These are phyloP conservation scores for Zygosaccharomyces sapae DNA, from an alignment of 1,139 yeast species.

Conservation along the genomic window DNA sequence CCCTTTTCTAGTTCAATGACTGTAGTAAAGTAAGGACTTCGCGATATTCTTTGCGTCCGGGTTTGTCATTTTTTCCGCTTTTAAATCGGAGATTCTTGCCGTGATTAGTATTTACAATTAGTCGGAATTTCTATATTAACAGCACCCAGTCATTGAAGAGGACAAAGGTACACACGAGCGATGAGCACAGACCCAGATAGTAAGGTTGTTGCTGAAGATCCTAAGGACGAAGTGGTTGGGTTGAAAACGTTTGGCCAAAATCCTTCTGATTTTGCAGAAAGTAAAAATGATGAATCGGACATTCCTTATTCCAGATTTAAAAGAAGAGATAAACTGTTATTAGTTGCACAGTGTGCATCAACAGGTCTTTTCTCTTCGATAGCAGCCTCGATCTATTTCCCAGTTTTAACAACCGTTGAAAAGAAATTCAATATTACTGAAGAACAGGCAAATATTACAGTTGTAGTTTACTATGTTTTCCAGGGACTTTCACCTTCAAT, in stretches of 20 bases:
- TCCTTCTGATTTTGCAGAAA: not conserved
- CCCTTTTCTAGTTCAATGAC: too few relatives aligned
- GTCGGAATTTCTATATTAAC: too few relatives aligned
- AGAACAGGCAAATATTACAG: slow-evolving; percentile 57
- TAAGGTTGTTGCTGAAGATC: too few relatives aligned
- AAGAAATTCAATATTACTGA: slow-evolving; percentile 49
- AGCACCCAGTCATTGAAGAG: too few relatives aligned
- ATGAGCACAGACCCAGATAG: too few relatives aligned
- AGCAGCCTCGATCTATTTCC: slow-evolving; percentile 40
- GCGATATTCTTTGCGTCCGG: too few relatives aligned
- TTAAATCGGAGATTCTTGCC: too few relatives aligned
- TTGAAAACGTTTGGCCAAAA: slow-evolving; percentile 3
- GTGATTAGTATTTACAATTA: too few relatives aligned
- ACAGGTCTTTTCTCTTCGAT: slow-evolving; percentile 15
- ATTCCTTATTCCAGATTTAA: slow-evolving; percentile 14
- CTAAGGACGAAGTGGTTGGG: not conserved
- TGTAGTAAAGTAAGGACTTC: too few relatives aligned
- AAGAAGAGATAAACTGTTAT: slow-evolving; percentile 8
- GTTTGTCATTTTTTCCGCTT: too few relatives aligned
- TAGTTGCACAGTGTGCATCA: slow-evolving; percentile 13
- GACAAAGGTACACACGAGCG: too few relatives aligned
- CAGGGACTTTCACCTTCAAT: slow-evolving; percentile 70
- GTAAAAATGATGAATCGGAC: slow-evolving; percentile 6
- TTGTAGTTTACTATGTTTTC: slow-evolving; percentile 64
- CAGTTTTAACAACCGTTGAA: slow-evolving; percentile 57